Evolutionary conservation across 129 eudicot species (phyloP).

Genomic region (Flaveria ramosissima): DNA sequence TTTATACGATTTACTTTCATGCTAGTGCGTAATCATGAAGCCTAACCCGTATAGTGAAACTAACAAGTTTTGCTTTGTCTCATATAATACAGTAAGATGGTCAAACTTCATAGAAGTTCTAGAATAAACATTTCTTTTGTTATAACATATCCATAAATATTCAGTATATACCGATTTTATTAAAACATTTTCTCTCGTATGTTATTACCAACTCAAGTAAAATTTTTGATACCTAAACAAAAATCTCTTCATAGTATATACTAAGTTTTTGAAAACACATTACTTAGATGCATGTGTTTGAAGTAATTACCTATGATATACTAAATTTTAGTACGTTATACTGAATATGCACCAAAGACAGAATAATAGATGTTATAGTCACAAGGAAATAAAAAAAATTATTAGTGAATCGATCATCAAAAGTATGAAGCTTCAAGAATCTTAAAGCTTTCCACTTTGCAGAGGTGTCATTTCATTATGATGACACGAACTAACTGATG

Average conservation of each 20-base stretch:
- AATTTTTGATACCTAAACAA: too few species aligned
- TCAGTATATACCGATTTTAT: too few species aligned
- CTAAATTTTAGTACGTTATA: not conserved
- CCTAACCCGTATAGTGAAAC: too few species aligned
- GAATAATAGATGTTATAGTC: not conserved
- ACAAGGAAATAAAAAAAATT: not conserved
- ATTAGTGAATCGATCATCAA: constrained; percentile 4
- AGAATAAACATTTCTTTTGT: too few species aligned
- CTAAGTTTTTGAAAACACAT: too few species aligned
- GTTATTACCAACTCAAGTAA: not conserved
- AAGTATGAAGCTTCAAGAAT: constrained; percentile 4
- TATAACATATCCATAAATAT: not conserved
- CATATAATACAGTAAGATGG: not conserved
- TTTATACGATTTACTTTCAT: too few species aligned
- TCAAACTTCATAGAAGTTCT: not conserved
- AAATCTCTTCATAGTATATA: too few species aligned
- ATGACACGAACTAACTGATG: not conserved
- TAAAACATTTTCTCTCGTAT: too few species aligned
- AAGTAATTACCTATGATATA: not conserved
- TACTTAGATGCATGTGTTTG: not conserved
- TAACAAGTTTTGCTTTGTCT: not conserved
- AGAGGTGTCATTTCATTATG: not conserved
- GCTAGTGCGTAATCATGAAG: too few species aligned
- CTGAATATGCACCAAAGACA: constrained; percentile 11
- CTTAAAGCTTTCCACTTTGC: constrained; percentile 12